phyloP scores from a whole-genome alignment of 257 asterid species.

The Solanum chaucha region DNA sequence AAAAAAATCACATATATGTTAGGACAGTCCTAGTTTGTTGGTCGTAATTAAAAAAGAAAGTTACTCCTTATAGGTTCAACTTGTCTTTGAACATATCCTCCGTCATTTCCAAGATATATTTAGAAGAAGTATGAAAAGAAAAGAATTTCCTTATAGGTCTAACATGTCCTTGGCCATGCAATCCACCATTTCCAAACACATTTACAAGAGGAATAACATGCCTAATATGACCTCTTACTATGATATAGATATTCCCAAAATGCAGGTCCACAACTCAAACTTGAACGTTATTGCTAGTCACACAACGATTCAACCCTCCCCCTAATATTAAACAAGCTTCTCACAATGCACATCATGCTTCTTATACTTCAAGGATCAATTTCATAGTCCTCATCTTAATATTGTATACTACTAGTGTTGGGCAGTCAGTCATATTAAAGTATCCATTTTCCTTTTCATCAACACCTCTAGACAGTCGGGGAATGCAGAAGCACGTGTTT shows the following conservation, averaged over 20 bases:
- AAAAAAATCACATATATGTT: background rate
- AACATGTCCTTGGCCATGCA: background rate
- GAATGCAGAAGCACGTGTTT: background rate
- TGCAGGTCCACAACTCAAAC: background rate
- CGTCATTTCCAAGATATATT: background rate
- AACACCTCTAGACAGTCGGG: background rate
- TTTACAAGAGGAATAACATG: background rate
- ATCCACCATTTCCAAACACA: background rate
- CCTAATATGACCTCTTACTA: background rate
- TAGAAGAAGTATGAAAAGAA: background rate
- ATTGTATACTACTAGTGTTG: background rate
- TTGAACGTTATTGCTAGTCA: background rate
- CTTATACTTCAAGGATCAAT: background rate
- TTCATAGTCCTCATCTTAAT: background rate
- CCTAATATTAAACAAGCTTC: background rate
- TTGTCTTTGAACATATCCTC: background rate
- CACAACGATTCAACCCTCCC: background rate
- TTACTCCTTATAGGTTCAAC: background rate
- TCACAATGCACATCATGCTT: background rate
- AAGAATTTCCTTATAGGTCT: background rate
- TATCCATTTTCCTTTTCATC: background rate
- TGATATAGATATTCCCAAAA: background rate
- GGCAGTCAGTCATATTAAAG: background rate
- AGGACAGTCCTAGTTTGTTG: background rate
- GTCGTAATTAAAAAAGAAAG: background rate